Base-by-base conservation (phyloP, 2,329 filamentous ascomycete species). In the Aureobasidium zeae region DNA sequence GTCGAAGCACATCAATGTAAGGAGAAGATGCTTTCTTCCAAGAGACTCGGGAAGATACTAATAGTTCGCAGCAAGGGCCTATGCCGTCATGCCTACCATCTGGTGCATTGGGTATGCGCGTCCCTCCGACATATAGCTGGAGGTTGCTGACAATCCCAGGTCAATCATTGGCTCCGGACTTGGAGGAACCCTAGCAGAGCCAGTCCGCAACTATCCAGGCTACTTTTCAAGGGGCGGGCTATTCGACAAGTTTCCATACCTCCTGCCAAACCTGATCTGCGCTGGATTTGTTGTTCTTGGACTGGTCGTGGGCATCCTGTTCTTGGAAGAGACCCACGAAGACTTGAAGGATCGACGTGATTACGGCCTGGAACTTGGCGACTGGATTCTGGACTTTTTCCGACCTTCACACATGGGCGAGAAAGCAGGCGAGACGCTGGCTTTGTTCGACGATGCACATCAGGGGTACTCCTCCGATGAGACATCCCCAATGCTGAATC, bases 81-180 rank as follows among this genome's bases (percentile, higher is more conserved):
- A 94, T 66, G 86, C 89, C 10, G 88, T 96, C 53, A 95, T 98
- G 87, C 91, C 91, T 5, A 86, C 94, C 60, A 86, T 96, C 19
- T 98, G 91, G 91, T 95, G 88, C 60, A 74, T 98, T 57, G 91
- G 91, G 72, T 86, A 70, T 66, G 61, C 55, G 71, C 66, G 34
- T 17, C 49, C 36, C n/a, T 28, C 2, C 12, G 13, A 6, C 22
- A 21, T 22, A 22, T 20, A 10, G 4, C 12, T 19, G 19, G 22
- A 20, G 22, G 22, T 17, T 21, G 19, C 53, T 59, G 55, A 54
- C 46, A 53, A 55, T 50, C 51, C 52, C 55, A 86, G 82, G 55
- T 94, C 89, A 20, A 94, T 96, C 55, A 73, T 95, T 53, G 91
- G 91, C 24, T 88, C 89, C 35, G 83, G 85, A 60, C 83, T 96